A percentile compares a stretch with the other conserved stretches of the same genome.
Evolutionary conservation across 2,329 filamentous ascomycete genomes (phyloP).

Genomic region (Fusarium verrucosum): DNA sequence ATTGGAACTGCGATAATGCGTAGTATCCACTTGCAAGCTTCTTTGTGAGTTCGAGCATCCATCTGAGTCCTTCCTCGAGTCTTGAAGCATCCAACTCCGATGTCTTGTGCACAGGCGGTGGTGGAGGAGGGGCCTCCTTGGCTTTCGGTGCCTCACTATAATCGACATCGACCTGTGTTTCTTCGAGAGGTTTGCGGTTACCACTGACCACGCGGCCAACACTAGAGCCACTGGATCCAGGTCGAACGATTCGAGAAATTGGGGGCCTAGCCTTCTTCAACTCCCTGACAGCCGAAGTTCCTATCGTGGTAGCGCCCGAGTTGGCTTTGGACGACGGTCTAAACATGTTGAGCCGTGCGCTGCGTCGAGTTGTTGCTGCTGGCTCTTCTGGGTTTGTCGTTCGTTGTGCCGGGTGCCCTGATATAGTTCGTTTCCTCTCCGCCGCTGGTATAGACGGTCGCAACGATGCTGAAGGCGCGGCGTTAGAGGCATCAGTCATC

Average conservation of each 20-base stretch:
- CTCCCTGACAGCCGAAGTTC: constrained; percentile 70
- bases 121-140: constrained; percentile 55
- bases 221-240: constrained; percentile 72
- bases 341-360: constrained; percentile 74
- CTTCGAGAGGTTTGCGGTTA: constrained; percentile 78
- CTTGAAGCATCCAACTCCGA: constrained; percentile 66
- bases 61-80: constrained; percentile 78
- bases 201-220: constrained; percentile 90
- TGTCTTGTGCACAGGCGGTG: constrained; percentile 51
- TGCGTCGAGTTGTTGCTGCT: constrained; percentile 66
- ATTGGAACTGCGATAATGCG: constrained; percentile 80
- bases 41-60: constrained; percentile 81
- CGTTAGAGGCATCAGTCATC: constrained; percentile 54
- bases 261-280: constrained; percentile 85
- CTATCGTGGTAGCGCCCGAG: constrained; percentile 64
- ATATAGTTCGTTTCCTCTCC: constrained; percentile 91
- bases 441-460: constrained; percentile 56
- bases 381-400: constrained; percentile 67
- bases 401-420: constrained; percentile 74
- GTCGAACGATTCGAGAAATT: constrained; percentile 70
- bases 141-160: constrained; percentile 65
- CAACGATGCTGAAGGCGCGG: constrained; percentile 49
- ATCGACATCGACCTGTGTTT: constrained; percentile 75
- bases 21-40: constrained; percentile 85
- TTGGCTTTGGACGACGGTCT: constrained; percentile 75